phyloP scores from a whole-genome alignment of 139 green algal species.

The Chlamydomonas sp. region DNA sequence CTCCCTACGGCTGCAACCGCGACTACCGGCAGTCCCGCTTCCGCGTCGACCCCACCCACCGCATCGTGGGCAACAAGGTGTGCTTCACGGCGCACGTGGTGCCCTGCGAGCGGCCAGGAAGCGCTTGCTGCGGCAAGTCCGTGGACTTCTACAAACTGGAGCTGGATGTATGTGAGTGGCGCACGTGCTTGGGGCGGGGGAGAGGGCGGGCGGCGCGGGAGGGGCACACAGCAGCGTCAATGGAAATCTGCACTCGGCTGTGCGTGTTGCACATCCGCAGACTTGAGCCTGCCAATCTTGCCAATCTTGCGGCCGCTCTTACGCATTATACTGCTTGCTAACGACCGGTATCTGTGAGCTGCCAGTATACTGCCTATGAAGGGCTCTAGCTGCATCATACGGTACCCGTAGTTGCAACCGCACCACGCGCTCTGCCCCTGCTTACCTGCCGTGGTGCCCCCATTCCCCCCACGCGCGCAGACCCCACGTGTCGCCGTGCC shows the following conservation, averaged over 20 bases:
- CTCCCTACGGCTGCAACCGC: conserved; percentile 31
- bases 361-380: too few relatives aligned
- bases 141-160: conserved; percentile 41
- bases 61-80: neutral
- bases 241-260: too few relatives aligned
- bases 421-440: neutral
- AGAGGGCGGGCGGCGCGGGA: neutral
- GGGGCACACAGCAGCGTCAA: neutral
- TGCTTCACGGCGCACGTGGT: conserved; percentile 29
- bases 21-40: conserved; percentile 29
- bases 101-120: neutral
- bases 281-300: too few relatives aligned
- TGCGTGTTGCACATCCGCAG: too few relatives aligned
- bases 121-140: neutral
- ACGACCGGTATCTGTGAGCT: too few relatives aligned
- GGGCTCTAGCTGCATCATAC: too few relatives aligned
- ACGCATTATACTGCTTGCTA: too few relatives aligned
- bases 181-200: too few relatives aligned
- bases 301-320: too few relatives aligned
- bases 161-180: neutral
- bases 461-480: neutral
- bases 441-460: neutral
- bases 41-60: conserved; percentile 2
- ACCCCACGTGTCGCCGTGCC: conserved; percentile 5
- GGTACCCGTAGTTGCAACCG: neutral